These are phyloP conservation scores for Collybia sordida DNA, from an alignment of 768 basidiomycete species.

Conservation along the genomic window DNA sequence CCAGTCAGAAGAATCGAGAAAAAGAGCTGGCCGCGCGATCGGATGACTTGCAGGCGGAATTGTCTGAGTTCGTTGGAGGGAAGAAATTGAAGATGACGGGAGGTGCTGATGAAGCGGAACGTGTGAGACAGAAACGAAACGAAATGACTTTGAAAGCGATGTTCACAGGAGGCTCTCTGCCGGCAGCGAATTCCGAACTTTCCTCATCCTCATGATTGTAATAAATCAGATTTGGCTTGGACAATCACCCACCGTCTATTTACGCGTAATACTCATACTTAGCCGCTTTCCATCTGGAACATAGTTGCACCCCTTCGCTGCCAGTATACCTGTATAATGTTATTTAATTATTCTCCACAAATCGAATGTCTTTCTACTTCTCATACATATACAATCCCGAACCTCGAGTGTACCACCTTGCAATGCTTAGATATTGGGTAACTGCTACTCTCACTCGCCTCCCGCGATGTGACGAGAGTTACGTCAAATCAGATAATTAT, in stretches of 20 bases:
- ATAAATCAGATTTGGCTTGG: background rate
- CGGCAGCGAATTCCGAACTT: conserved; percentile 10
- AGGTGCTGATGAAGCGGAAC: conserved; percentile 88
- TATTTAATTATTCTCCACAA: too few relatives aligned
- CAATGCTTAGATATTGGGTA: too few relatives aligned
- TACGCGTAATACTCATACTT: conserved; percentile 17
- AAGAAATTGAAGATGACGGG: conserved; percentile 96
- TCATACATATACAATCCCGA: too few relatives aligned
- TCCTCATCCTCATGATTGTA: conserved; percentile 8
- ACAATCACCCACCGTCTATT: conserved; percentile 7
- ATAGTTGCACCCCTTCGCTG: background rate
- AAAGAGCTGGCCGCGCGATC: conserved; percentile 69
- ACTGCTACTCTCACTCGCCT: too few relatives aligned
- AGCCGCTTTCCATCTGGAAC: background rate
- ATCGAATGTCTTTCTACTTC: too few relatives aligned
- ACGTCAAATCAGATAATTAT: too few relatives aligned
- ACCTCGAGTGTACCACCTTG: too few relatives aligned
- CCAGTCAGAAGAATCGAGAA: conserved; percentile 78
- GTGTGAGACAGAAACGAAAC: conserved; percentile 81
- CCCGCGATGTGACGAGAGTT: too few relatives aligned
- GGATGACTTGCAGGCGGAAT: conserved; percentile 84
- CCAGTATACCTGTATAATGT: too few relatives aligned
- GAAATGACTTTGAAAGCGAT: conserved; percentile 88
- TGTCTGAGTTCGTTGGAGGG: conserved; percentile 81
- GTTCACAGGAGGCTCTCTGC: conserved; percentile 46